Percentiles rank a stretch among this genome's conserved stretches.
These are phyloP conservation scores for Silene coronaria DNA, from an alignment of 179 eudicot genomes.

Conservation along the genomic window DNA sequence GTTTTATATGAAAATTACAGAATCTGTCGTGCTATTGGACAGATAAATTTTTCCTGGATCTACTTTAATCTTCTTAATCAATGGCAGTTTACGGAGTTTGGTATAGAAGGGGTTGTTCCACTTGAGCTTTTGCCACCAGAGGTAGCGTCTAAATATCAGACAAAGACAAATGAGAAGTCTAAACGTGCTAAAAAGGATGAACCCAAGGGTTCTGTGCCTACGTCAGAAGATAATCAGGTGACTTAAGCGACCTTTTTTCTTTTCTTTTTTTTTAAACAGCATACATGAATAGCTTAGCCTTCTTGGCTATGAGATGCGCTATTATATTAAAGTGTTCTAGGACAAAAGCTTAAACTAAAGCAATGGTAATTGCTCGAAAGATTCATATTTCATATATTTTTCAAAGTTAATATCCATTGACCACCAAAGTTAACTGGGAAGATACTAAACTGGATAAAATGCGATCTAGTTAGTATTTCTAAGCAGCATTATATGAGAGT, in stretches of 20 bases:
- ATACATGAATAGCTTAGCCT: too few relatives aligned
- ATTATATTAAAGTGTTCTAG: too few relatives aligned
- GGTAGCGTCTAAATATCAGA: constrained; percentile 68
- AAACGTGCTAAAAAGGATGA: constrained; percentile 96
- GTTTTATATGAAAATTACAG: neutral
- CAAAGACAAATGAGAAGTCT: constrained; percentile 69
- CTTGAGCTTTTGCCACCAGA: constrained; percentile 77
- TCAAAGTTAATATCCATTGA: neutral
- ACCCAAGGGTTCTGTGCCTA: constrained; percentile 45
- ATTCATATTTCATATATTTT: too few relatives aligned
- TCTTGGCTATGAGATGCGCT: too few relatives aligned
- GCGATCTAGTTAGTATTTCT: neutral
- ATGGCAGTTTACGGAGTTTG: constrained; percentile 84
- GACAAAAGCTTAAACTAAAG: too few relatives aligned
- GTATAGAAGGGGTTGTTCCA: constrained; percentile 96
- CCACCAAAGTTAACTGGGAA: neutral
- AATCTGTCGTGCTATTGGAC: neutral
- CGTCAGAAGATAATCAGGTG: constrained; percentile 82
- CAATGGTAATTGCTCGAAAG: too few relatives aligned
- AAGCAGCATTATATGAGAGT: neutral
- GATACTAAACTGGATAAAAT: neutral
- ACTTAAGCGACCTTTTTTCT: neutral
- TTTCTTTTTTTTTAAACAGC: neutral
- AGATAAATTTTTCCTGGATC: neutral
- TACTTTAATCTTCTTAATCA: neutral